Evolutionary conservation across 805 yeast genomes (phyloP), one percentile per base, ranked within the genome.

Genomic region (Candida patagonica): DNA sequence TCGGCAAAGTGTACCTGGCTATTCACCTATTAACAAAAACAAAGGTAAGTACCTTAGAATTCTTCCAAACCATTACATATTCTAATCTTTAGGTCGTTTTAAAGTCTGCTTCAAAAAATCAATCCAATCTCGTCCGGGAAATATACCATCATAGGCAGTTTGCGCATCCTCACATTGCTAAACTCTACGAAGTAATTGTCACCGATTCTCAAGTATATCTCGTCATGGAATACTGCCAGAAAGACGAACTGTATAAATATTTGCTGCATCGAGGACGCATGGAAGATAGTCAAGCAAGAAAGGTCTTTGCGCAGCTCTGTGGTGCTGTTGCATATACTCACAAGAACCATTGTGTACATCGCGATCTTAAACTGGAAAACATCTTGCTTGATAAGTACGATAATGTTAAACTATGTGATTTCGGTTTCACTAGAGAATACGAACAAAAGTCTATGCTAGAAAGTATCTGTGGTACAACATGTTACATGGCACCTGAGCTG

Each of bases 401-500:
- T 46, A 80, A 82, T 53, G 76, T 85, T 41, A 87, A 87, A 57
- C 62, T 89, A 38, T 79, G 95, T 5, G 98, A 89, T 62, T 88
- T 89, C 61, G 98, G 98, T 0, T 89, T 89, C 58, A 85, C 95
- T 0, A 67, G 97, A 45, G 96, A 85, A 51, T 75, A 71, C 43
- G 68, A 68, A 24, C 64, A 70, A 0, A 67, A 80, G 37, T 61
- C 68, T 4, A 59, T 80, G 35, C 61, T 89, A 25, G 82, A 80
- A 37, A 92, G 96, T 0, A 69, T 87, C 1, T 89, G 98, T 61
- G 98, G 98, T 2, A 89, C 97, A 0, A 77, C 87, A 1, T 94
- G 86, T 2, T 89, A 89, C 57, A 88, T 89, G 95, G 96, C 98
- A 0, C 98, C 98, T 0, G 98, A 89, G 56, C 66, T 92, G 45